Evolutionary conservation across 352 stramenopile genomes (phyloP).

Genomic region (Achlya hypogyna): DNA sequence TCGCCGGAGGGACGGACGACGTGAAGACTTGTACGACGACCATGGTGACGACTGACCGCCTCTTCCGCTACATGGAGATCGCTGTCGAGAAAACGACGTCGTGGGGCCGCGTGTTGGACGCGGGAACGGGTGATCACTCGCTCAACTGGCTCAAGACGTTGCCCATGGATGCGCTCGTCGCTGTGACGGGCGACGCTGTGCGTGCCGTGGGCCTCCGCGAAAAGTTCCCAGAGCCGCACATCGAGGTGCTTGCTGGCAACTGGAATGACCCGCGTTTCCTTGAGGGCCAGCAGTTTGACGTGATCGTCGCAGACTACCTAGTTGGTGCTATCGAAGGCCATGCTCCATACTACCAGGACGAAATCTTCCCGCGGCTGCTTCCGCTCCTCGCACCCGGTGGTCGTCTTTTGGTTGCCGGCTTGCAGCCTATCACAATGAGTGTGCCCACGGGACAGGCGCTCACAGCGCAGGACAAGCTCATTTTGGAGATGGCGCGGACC

Average conservation of each 20-base stretch:
- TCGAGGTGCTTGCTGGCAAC: conserved; percentile 54
- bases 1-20: not conserved
- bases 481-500: conserved; percentile 60
- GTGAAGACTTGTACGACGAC: conserved; percentile 10
- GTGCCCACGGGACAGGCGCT: conserved; percentile 17
- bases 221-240: conserved; percentile 17
- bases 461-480: conserved; percentile 34
- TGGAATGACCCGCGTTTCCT: conserved; percentile 61
- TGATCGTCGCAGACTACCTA: conserved; percentile 86
- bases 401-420: conserved; percentile 81
- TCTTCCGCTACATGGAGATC: conserved; percentile 69
- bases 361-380: conserved; percentile 71
- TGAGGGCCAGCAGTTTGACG: conserved; percentile 57
- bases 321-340: conserved; percentile 90
- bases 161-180: conserved; percentile 35
- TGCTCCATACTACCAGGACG: conserved; percentile 83
- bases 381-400: conserved; percentile 68
- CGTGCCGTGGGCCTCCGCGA: conserved; percentile 35
- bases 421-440: conserved; percentile 77
- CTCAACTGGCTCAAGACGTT: conserved; percentile 79
- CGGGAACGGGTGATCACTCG: conserved; percentile 84
- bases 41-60: conserved; percentile 45
- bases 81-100: conserved; percentile 28
- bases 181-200: conserved; percentile 60
- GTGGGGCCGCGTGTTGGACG: conserved; percentile 77